Evolutionary conservation across 805 yeast genomes (phyloP), one percentile per base, ranked within the genome.

Genomic region (Teunomyces funiuensis): DNA sequence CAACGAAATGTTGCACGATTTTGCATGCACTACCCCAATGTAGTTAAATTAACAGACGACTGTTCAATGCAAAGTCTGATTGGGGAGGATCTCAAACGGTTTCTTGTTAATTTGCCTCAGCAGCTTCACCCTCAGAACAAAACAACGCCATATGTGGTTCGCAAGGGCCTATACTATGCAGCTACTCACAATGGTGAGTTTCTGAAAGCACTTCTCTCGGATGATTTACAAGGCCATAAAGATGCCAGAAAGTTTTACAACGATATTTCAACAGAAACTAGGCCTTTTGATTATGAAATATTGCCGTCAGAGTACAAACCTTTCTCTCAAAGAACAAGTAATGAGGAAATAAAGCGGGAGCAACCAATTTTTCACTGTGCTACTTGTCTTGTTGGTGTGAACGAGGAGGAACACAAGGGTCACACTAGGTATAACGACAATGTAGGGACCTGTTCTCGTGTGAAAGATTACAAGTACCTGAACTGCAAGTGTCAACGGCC

Each of bases 401-500:
- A 22, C 9, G 25, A 22, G 9, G 9, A 22, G 9, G 25, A 22
- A 7, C 25, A 22, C 25, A 11, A 22, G 10, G 25, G 10, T 22
- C 25, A 22, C 25, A 11, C n/a, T n/a, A n/a, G n/a, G n/a, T n/a
- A n/a, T 7, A 80, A 76, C 3, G 52, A 52, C 9, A 69, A 66
- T 33, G 74, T 74, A n/a, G 87, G 85, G 3, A 77, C 82, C 22
- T 83, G 89, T 58, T 88, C 83, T 50, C 83, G 89, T 65, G 88
- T 88, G 6, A 88, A 83, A 55, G 86, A 88, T 4, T 85, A 87
- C 79, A 53, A 38, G 2, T 61, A 62, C 5, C 58, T 85, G 31
- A 65, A 76, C 46, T 85, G 93, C 58, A 69, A 68, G 18, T 65
- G 74, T 42, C 9, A 4, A 8, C 4, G 7, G 6, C 15, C 6